These are phyloP conservation scores for Paecilomyces variotii DNA, from an alignment of 2,329 filamentous ascomycete genomes.

Conservation along the genomic window DNA sequence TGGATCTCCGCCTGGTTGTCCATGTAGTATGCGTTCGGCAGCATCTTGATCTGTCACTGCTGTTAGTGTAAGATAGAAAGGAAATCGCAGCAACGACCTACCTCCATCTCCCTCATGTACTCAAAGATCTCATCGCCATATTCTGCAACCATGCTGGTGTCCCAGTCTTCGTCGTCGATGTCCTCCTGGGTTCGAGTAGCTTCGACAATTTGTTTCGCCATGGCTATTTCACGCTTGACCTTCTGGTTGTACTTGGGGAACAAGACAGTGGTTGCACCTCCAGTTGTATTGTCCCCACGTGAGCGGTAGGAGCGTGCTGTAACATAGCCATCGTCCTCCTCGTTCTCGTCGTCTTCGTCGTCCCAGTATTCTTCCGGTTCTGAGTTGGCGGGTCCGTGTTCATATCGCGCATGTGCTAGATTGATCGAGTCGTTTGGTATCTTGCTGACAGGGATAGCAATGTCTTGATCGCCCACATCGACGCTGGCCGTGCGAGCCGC, in stretches of 20 bases:
- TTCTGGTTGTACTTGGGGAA: constrained; percentile 65
- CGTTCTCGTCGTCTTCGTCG: constrained; percentile 68
- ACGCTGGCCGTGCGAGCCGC: neutral
- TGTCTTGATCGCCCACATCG: constrained; percentile 4
- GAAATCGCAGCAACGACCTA: constrained; percentile 31
- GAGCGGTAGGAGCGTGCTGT: constrained; percentile 73
- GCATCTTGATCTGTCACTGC: constrained; percentile 57
- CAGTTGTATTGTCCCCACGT: constrained; percentile 64
- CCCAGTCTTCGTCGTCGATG: constrained; percentile 80
- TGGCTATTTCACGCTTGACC: constrained; percentile 63
- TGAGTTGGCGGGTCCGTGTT: constrained; percentile 22
- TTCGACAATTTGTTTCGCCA: constrained; percentile 59
- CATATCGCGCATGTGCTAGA: constrained; percentile 11
- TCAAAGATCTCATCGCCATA: constrained; percentile 93
- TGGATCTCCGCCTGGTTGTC: constrained; percentile 94
- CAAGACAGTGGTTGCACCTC: constrained; percentile 56
- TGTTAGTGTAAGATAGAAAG: constrained; percentile 12
- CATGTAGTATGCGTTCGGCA: constrained; percentile 92
- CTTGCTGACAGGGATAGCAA: constrained; percentile 4
- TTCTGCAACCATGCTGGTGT: constrained; percentile 95
- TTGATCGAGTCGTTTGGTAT: constrained; percentile 12
- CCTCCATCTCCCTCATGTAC: constrained; percentile 86
- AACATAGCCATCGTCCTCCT: constrained; percentile 61
- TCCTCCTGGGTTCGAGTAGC: constrained; percentile 61
- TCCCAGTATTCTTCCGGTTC: constrained; percentile 69